A percentile compares a stretch with the other conserved stretches of the same genome.
These are phyloP conservation scores for Helotiales sp. DNA, from an alignment of 2,329 filamentous ascomycete genomes.

Conservation along the genomic window DNA sequence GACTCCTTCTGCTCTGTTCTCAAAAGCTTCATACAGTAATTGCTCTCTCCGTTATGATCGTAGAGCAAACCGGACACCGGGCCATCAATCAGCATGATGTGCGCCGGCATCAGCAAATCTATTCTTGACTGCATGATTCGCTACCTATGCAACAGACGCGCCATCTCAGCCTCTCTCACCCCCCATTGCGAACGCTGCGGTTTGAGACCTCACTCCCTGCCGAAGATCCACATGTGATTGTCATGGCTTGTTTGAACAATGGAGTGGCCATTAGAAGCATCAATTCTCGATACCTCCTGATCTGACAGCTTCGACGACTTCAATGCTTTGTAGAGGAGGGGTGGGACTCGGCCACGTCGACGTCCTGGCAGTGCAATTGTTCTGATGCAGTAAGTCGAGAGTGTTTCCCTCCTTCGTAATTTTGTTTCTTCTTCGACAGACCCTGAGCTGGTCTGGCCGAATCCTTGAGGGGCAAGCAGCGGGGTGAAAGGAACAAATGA, in stretches of 20 bases:
- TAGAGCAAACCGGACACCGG: neutral
- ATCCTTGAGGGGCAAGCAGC: neutral
- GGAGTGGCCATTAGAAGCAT: neutral
- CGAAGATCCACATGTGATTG: slow-evolving; percentile 7
- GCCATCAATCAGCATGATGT: slow-evolving; percentile 1
- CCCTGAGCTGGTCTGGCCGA: neutral
- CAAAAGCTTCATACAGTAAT: neutral
- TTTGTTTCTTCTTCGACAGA: slow-evolving; percentile 13
- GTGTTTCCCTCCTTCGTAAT: slow-evolving; percentile 6
- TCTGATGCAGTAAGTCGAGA: neutral
- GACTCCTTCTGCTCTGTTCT: neutral
- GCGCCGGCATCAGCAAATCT: neutral
- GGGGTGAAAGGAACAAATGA: slow-evolving; percentile 14
- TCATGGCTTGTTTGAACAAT: slow-evolving; percentile 12
- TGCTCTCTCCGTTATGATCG: neutral
- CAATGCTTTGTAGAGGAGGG: neutral
- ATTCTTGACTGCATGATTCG: slow-evolving; percentile 7
- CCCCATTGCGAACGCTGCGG: neutral
- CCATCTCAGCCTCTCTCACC: neutral
- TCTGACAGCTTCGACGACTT: neutral
- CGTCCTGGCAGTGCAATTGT: neutral
- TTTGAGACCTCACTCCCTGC: slow-evolving; percentile 3
- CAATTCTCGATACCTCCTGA: slow-evolving; percentile 3
- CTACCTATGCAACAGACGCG: neutral
- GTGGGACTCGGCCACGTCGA: slow-evolving; percentile 2